Evolutionary conservation across 306 rosid species (phyloP).

Genomic region (Prunus armeniaca): DNA sequence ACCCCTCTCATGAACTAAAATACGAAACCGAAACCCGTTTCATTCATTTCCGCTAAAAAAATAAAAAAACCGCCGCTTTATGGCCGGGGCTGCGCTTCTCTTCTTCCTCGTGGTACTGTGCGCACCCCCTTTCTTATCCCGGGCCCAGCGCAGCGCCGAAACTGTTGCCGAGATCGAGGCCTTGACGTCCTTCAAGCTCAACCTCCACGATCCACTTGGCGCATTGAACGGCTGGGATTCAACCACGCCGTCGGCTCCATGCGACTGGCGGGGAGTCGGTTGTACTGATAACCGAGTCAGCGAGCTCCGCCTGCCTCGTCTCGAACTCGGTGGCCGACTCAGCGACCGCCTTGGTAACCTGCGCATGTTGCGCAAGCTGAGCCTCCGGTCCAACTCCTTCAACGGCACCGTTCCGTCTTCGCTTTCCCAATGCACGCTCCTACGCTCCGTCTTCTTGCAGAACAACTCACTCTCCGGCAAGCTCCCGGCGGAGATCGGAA

Average conservation of each 20-base stretch:
- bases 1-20: not conserved
- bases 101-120: conserved; percentile 30
- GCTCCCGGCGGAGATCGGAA: conserved; percentile 63
- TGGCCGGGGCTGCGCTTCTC: conserved; percentile 26
- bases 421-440: conserved; percentile 56
- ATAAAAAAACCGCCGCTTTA: not conserved
- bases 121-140: conserved; percentile 44
- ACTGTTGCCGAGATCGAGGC: conserved; percentile 62
- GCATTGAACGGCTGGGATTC: conserved; percentile 71
- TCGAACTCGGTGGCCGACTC: conserved; percentile 73
- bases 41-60: not conserved
- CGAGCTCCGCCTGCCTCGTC: conserved; percentile 76
- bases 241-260: conserved; percentile 69
- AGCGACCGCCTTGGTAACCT: conserved; percentile 54
- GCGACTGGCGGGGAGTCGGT: conserved; percentile 86
- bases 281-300: conserved; percentile 43
- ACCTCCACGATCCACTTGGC: conserved; percentile 67
- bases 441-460: conserved; percentile 68
- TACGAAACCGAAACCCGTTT: not conserved
- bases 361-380: conserved; percentile 55
- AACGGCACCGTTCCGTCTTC: conserved; percentile 75
- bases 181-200: conserved; percentile 61
- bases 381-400: conserved; percentile 73
- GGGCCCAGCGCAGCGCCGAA: conserved; percentile 40
- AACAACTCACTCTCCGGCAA: conserved; percentile 68